Evolutionary conservation across 768 basidiomycete genomes (phyloP).

Genomic region (Hygrophorus russula): DNA sequence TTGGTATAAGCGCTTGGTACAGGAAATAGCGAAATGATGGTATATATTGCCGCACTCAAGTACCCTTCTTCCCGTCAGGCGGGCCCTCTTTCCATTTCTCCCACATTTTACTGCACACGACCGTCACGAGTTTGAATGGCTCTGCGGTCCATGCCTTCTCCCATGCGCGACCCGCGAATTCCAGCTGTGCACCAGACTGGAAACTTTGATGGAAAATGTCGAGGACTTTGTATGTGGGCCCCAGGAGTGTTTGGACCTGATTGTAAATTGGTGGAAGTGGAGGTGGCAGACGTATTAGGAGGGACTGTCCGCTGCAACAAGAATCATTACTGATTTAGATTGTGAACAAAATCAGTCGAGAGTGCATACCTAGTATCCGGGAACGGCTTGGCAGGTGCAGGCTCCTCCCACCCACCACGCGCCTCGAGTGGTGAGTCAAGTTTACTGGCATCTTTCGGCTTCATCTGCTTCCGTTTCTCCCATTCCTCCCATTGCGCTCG

Average conservation of each 20-base stretch:
- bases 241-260: constrained; percentile 41
- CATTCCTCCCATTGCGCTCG: constrained; percentile 40
- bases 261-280: constrained; percentile 42
- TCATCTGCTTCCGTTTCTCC: constrained; percentile 25
- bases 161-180: constrained; percentile 48
- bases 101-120: constrained; percentile 27
- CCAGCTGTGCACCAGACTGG: constrained; percentile 42
- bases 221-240: constrained; percentile 43
- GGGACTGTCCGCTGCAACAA: constrained; percentile 31
- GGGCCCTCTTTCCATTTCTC: constrained; percentile 33
- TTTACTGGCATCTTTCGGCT: constrained; percentile 5
- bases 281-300: constrained; percentile 49
- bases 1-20: too few relatives aligned
- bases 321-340: constrained; percentile 1
- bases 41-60: too few relatives aligned
- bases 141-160: constrained; percentile 55
- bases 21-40: too few relatives aligned
- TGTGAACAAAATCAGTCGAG: background rate
- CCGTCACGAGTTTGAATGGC: constrained; percentile 38
- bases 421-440: constrained; percentile 7
- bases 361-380: constrained; percentile 29
- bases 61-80: constrained; percentile 23
- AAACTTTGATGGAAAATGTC: constrained; percentile 42
- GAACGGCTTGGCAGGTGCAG: constrained; percentile 27
- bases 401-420: constrained; percentile 25